Base-by-base conservation (phyloP, 2,329 filamentous ascomycete species). In the Xylariaceae sp. region DNA sequence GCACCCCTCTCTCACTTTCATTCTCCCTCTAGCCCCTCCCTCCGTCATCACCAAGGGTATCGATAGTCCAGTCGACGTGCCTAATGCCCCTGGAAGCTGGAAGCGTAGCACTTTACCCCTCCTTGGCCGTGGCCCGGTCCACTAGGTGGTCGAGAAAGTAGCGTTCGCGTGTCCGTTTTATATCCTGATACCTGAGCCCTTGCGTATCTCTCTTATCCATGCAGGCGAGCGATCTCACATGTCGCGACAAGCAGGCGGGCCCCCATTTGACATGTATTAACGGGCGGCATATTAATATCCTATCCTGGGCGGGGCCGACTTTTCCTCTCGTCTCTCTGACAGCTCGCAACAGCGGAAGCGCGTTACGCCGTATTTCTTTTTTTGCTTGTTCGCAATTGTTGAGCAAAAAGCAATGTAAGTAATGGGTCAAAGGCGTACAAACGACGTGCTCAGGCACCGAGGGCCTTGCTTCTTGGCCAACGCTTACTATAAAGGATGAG, bases 161-260 rank as follows among this genome's bases (percentile, higher is more conserved):
- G 12, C 29, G 43, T 29, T 45, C 43, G 43, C 43, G 11, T 45
- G 43, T 45, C 29, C 11, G 32, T 45, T 12, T 30, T 45, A 45
- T 30, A 45, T 31, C 11, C 8, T n/a, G 9, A 11, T 30, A 29
- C 40, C 19, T 29, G 29, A 29, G 7, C 29, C 43, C 43, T 45
- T 45, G 43, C 30, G 43, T 45, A 45, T 45, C 43, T 32, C 31
- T 19, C 19, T 19, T 19, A 19, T 19, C 29, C 4, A 31, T 45
- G 43, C 43, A 45, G 43, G 19, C 43, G 43, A 32, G 43, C 43
- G 29, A 45, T 45, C 43, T 45, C 43, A 45, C 43, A 45, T 45
- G 43, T 29, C 29, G 43, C 29, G 29, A 45, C 29, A 30, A 45
- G 43, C 43, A 45, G 26, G 43, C 43, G 43, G 43, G 8, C 30